phyloP scores from a whole-genome alignment of 495 filamentous ascomycete species.

The Geopyxis carbonaria region DNA sequence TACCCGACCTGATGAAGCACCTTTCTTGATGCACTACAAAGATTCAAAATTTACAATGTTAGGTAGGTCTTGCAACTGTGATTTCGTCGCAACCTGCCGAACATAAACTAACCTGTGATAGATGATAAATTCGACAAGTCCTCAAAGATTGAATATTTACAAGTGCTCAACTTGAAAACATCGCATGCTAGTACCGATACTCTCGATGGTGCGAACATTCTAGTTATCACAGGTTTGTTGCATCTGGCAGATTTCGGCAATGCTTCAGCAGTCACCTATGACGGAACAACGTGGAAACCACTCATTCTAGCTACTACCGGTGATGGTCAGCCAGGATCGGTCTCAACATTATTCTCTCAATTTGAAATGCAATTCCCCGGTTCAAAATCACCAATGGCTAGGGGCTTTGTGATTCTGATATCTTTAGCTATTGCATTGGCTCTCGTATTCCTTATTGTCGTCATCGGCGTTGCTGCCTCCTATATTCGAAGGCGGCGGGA shows the following conservation, averaged over 20 bases:
- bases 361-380: conserved; percentile 47
- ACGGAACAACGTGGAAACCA: conserved; percentile 59
- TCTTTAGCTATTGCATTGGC: conserved; percentile 78
- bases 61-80: conserved; percentile 10
- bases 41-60: conserved; percentile 34
- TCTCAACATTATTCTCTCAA: conserved; percentile 64
- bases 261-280: conserved; percentile 72
- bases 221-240: conserved; percentile 72
- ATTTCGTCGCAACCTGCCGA: no score
- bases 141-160: conserved; percentile 57
- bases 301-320: conserved; percentile 58
- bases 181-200: conserved; percentile 47
- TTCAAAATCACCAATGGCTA: conserved; percentile 41
- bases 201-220: conserved; percentile 45
- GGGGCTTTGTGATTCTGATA: conserved; percentile 80
- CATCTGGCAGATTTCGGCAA: conserved; percentile 50
- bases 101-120: not conserved
- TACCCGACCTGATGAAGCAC: conserved; percentile 41
- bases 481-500: conserved; percentile 67
- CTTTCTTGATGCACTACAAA: conserved; percentile 66
- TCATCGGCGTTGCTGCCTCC: conserved; percentile 66
- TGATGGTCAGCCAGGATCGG: conserved; percentile 46
- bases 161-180: conserved; percentile 48
- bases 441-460: conserved; percentile 74
- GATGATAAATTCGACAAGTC: conserved; percentile 39